Evolutionary conservation across 805 yeast genomes (phyloP), one percentile per base, ranked within the genome.

Genomic region (Starmerella geochares): DNA sequence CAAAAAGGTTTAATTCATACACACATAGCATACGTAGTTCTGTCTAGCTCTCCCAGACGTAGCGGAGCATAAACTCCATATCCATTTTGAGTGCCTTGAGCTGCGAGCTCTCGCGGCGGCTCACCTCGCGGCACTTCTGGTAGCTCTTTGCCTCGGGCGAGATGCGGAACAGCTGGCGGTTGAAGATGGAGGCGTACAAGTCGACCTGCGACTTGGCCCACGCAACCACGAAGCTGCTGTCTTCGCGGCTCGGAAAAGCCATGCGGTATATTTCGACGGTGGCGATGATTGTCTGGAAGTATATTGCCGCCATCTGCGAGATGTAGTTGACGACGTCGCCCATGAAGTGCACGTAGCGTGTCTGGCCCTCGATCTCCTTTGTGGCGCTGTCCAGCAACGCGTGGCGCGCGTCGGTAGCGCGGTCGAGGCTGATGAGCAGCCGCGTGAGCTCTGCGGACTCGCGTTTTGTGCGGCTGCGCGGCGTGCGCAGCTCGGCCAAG

Each of bases 121-220:
- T 70, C 9, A 77, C 70, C 37, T 72, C 67, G 2, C 81, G 69
- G 49, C 86, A 79, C 38, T 72, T 74, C 42, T 70, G 67, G 55
- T 81, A 80, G 9, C 74, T 69, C 7, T 73, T 67, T 10, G 80
- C 73, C 7, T 71, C 68, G 39, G 75, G 68, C 42, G 77, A 72
- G 27, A 60, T 60, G 23, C 58, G 53, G 53, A 78, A 70, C 23
- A 88, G 66, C 57, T 83, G 88, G 49, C 83, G 77, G 43, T 78
- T 76, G 57, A 87, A 75, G 6, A 79, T 65, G 16, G 69, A 67
- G 27, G 79, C 77, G 55, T 83, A 81, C 43, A 70, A 69, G 36
- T 76, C 75, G 28, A 84, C 75, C 62, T 80, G 82, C 11, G 73
- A 73, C 50, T 77, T 76, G 29, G 82, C 76, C 95, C 95, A 86